These are phyloP conservation scores for Ajuga reptans DNA, from an alignment of 305 asterid species.

Conservation along the genomic window DNA sequence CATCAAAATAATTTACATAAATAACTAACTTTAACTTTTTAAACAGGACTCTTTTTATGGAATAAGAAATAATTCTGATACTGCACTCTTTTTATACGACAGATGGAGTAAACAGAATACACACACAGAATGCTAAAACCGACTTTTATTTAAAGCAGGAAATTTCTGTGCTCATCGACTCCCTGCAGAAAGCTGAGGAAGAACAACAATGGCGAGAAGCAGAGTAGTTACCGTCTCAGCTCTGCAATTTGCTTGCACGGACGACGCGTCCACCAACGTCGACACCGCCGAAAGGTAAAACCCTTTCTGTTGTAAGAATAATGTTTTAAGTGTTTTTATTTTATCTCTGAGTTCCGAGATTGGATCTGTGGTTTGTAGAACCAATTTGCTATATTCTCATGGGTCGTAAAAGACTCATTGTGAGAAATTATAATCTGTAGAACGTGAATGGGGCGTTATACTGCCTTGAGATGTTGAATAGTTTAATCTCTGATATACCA, in stretches of 20 bases:
- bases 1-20: too few species aligned
- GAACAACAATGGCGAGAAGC: constrained; percentile 38
- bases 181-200: background rate
- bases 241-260: constrained; percentile 86
- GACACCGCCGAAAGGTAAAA: constrained; percentile 69
- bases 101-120: too few species aligned
- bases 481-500: background rate
- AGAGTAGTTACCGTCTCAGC: constrained; percentile 69
- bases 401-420: background rate
- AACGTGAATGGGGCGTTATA: background rate
- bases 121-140: too few species aligned
- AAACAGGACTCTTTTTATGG: too few species aligned
- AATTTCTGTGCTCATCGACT: background rate
- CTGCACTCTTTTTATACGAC: too few species aligned
- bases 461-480: background rate
- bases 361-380: background rate
- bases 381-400: background rate
- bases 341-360: background rate
- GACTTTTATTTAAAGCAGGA: too few species aligned
- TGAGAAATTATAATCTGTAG: background rate
- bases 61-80: too few species aligned
- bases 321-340: background rate
- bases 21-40: too few species aligned
- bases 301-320: background rate
- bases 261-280: constrained; percentile 75